phyloP scores from a whole-genome alignment of 2,329 filamentous ascomycete species.

The Alternaria sp. region DNA sequence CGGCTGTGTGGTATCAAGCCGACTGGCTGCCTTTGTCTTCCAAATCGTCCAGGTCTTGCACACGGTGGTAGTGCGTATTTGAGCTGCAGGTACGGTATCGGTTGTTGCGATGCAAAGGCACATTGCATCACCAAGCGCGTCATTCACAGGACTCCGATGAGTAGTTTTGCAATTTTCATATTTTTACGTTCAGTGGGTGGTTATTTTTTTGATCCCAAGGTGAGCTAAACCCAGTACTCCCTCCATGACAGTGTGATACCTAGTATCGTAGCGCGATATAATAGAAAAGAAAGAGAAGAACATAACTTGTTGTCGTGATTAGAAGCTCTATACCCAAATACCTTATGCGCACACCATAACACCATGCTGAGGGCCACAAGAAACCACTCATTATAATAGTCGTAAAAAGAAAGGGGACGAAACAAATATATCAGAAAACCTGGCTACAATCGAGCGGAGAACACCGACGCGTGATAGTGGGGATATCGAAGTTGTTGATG shows the following conservation, averaged over 20 bases:
- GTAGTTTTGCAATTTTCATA: not conserved
- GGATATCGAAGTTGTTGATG: no score
- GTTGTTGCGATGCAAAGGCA: not conserved
- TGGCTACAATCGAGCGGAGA: no score
- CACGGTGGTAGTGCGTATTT: not conserved
- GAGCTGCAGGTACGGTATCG: not conserved
- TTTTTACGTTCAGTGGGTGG: not conserved
- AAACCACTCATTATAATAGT: not conserved
- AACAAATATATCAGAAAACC: not conserved
- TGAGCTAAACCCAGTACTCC: not conserved
- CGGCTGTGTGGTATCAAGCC: not conserved
- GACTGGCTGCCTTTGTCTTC: not conserved
- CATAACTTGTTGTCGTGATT: not conserved
- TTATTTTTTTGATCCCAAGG: constrained; percentile 1
- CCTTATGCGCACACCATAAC: not conserved
- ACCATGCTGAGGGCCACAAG: constrained; percentile 2
- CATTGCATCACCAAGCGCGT: not conserved
- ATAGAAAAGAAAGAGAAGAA: not conserved
- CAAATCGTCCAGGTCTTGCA: not conserved
- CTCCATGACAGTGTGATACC: constrained; percentile 5
- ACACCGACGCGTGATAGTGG: no score
- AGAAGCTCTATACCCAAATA: not conserved
- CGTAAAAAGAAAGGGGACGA: not conserved
- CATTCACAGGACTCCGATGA: not conserved
- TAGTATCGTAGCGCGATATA: not conserved